A percentile compares a stretch with the other conserved stretches of the same genome.
phyloP scores from a whole-genome alignment of 495 filamentous ascomycete genomes.

The Hyaloscypha hepaticicola region DNA sequence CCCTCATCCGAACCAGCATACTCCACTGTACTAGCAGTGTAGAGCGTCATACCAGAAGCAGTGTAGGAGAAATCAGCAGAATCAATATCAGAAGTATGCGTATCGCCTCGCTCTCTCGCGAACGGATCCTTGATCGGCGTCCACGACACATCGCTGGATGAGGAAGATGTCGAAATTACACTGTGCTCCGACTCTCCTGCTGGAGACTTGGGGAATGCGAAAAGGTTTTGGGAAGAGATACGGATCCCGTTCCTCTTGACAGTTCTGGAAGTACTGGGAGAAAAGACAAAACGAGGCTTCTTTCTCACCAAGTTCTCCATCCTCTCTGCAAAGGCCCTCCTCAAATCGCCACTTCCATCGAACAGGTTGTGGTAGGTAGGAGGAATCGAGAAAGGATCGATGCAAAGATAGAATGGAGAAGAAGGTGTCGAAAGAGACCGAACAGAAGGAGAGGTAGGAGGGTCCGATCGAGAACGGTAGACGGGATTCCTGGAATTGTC shows the following conservation, averaged over 20 bases:
- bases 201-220: too few species aligned
- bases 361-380: not conserved
- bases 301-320: not conserved
- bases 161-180: not conserved
- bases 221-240: too few species aligned
- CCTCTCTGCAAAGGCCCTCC: not conserved
- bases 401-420: not conserved
- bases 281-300: not conserved
- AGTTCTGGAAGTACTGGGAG: not conserved
- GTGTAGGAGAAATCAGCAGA: not conserved
- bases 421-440: not conserved
- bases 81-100: not conserved
- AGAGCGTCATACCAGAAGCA: not conserved
- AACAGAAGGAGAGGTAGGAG: not conserved
- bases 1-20: not conserved
- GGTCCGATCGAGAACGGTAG: constrained; percentile 14
- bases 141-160: not conserved
- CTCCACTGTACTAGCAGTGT: not conserved
- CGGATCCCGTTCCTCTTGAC: too few species aligned
- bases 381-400: not conserved
- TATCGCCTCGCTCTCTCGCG: not conserved
- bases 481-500: constrained; percentile 4
- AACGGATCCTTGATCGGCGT: not conserved
- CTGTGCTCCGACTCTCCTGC: not conserved
- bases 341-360: not conserved